A percentile compares a stretch with the other conserved stretches of the same genome.
Conservation (phyloP, 2,329 filamentous ascomycete species). For the Aspergillus clavatus region DNA sequence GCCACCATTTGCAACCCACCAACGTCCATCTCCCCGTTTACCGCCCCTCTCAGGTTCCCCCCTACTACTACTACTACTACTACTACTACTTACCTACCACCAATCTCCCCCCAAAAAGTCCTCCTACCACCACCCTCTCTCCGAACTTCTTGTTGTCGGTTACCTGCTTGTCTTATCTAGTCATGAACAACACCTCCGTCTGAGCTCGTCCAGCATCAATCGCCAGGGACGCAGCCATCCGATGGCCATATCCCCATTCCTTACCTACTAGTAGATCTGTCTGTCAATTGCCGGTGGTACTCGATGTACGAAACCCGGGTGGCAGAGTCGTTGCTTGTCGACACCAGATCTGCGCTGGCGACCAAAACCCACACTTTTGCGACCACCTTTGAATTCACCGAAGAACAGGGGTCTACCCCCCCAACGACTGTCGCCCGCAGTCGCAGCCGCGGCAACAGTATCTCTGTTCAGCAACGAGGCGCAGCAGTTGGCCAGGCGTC, state of each 20-base stretch:
- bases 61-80: too few relatives aligned
- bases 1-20: neutral
- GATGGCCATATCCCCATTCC: conserved; percentile 3
- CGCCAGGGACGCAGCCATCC: conserved; percentile 15
- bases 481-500: conserved; percentile 21
- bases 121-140: conserved; percentile 1
- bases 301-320: conserved; percentile 33
- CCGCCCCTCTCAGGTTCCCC: conserved; percentile 6
- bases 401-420: conserved; percentile 33
- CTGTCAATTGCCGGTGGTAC: conserved; percentile 12
- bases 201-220: conserved; percentile 18
- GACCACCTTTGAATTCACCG: conserved; percentile 42
- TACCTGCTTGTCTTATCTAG: conserved; percentile 11
- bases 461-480: conserved; percentile 23
- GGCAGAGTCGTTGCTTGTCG: conserved; percentile 30
- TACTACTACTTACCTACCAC: too few relatives aligned
- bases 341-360: conserved; percentile 30
- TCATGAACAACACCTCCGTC: conserved; percentile 19
- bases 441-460: conserved; percentile 29
- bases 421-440: conserved; percentile 26
- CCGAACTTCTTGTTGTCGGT: neutral
- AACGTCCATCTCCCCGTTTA: conserved; percentile 4
- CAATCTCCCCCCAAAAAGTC: too few relatives aligned
- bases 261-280: conserved; percentile 1
- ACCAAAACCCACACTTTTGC: conserved; percentile 36